Base-by-base conservation (phyloP, 2,329 filamentous ascomycete species). In the Aspergillus fumigatiaffinis region DNA sequence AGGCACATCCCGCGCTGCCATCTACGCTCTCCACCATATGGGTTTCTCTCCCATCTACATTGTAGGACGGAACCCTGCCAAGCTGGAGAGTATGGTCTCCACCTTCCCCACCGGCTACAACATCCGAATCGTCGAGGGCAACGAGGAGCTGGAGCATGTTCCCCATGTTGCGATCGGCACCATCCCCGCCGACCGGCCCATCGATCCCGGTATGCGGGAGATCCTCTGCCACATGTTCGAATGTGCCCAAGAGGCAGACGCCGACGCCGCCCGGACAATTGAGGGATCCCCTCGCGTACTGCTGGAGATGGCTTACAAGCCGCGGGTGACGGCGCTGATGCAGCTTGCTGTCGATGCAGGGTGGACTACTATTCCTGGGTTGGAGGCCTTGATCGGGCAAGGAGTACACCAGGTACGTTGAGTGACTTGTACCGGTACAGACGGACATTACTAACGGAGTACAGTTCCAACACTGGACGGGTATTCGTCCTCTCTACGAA, bases 231-330 rank as follows among this genome's bases (percentile, higher is more conserved):
- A 73, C 3, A 72, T 87, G 56, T 84, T 87, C 61, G 65, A 71
- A 57, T 69, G 68, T 9, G 74, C 77, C 4, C 74, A 79, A 17
- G 67, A 86, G 35, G 70, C 86, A n/a, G 76, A 78, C 57, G 59
- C 71, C 65, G 61, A 72, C 67, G 59, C 67, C 54, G 66, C 71
- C 68, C 61, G 71, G 52, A 62, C 69, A 9, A 64, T 65, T 6
- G 71, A 71, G 25, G 75, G 75, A 52, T 74, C 74, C 5, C 76
- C 75, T 26, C 82, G 84, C 21, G 84, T 94, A 12, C 76, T 97
- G 59, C 77, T 97, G 3, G 94, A 99, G 74, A 96, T 99, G 92
- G 93, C 94, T 1, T 99, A 99, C 75, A 95, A 93, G 75, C 94
- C 94, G 21, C 80, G 84, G 0, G 83, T 90, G 53, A 99, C 94